A percentile compares a stretch with the other conserved stretches of the same genome.
These are phyloP conservation scores for Solanum chiquidenum DNA, from an alignment of 257 asterid genomes.

Conservation along the genomic window DNA sequence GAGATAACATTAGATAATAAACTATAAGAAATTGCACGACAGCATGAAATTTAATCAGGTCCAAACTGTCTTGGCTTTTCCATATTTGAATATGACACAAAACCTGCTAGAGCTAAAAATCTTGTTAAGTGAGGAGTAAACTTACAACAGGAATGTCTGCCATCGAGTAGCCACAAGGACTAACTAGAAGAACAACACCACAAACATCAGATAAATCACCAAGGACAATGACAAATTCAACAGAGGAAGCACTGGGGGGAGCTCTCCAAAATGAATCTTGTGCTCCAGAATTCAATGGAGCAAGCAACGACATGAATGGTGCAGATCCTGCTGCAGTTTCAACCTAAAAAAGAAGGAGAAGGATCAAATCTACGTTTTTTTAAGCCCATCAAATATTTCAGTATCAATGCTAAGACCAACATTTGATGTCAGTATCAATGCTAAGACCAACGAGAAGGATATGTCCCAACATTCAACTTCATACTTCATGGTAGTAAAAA, in stretches of 20 bases:
- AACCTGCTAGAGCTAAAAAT: not conserved
- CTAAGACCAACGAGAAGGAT: not conserved
- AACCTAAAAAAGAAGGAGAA: conserved; percentile 37
- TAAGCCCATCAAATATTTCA: not conserved
- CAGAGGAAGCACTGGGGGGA: conserved; percentile 60
- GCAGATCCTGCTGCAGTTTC: conserved; percentile 87
- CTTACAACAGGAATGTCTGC: conserved; percentile 93
- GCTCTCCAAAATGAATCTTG: conserved; percentile 86
- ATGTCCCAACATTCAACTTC: not conserved
- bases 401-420: not conserved
- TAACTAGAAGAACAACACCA: conserved; percentile 75
- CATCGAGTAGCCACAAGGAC: conserved; percentile 88
- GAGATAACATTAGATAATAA: not conserved
- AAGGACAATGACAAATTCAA: conserved; percentile 78
- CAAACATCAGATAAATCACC: conserved; percentile 75
- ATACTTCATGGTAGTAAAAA: not conserved
- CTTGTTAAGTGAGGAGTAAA: conserved; percentile 2
- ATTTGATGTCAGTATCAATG: not conserved
- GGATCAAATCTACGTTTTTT: not conserved
- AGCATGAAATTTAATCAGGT: not conserved
- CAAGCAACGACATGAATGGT: conserved; percentile 66
- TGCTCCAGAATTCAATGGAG: conserved; percentile 63
- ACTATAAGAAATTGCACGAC: not conserved
- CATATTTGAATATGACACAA: not conserved
- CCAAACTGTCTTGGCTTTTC: not conserved